phyloP scores from a whole-genome alignment of 139 green algal genomes.

The Yamagishiella unicocca region DNA sequence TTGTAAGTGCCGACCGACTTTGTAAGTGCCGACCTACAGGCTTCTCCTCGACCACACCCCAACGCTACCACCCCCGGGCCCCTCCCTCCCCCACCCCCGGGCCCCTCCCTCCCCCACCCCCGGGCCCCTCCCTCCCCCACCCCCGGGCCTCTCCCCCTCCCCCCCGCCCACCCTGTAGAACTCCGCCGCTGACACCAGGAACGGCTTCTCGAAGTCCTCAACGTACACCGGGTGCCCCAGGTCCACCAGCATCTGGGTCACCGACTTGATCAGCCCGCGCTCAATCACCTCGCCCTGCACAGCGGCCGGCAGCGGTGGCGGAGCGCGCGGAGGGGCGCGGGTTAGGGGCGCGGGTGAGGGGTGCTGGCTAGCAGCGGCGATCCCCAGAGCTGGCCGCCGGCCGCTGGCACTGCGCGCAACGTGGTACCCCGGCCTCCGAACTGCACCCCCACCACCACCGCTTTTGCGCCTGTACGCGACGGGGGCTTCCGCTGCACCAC shows the following conservation, averaged over 20 bases:
- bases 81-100: too few species aligned
- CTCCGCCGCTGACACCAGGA: slow-evolving; percentile 84
- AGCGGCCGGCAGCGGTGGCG: not conserved
- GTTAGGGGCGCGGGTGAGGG: not conserved
- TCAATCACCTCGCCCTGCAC: slow-evolving; percentile 88
- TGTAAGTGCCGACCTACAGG: too few species aligned
- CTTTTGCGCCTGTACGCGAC: too few species aligned
- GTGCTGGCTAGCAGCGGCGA: not conserved
- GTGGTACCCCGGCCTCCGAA: too few species aligned
- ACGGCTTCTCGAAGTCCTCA: slow-evolving; percentile 94
- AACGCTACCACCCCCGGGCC: too few species aligned
- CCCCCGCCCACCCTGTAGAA: slow-evolving; percentile 91
- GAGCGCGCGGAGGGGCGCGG: not conserved
- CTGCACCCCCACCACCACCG: too few species aligned
- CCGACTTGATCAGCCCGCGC: slow-evolving; percentile 79
- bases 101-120: too few species aligned
- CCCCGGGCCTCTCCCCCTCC: not conserved
- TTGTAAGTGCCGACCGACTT: too few species aligned
- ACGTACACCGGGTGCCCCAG: slow-evolving; percentile 88
- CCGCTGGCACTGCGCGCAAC: too few species aligned
- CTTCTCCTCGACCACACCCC: too few species aligned
- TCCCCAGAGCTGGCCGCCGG: too few species aligned
- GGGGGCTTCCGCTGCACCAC: too few species aligned
- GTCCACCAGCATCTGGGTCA: slow-evolving; percentile 95
- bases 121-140: not conserved